Evolutionary conservation across 2,329 filamentous ascomycete genomes (phyloP), one percentile per base, ranked within the genome.

Genomic region (Purpureocillium takamizusanense): DNA sequence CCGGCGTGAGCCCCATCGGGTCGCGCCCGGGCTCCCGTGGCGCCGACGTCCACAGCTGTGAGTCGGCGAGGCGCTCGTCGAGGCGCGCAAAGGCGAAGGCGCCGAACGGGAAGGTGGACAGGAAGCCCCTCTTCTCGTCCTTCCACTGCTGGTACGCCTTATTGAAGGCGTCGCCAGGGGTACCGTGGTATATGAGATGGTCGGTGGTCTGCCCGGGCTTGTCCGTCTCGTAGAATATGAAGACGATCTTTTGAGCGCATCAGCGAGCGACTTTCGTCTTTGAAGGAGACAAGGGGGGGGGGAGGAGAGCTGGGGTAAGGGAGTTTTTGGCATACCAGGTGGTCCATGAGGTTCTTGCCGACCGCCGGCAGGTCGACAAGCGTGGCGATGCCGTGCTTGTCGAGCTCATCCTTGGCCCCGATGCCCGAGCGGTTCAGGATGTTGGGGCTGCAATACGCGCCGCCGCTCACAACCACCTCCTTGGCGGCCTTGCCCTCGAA

Each of bases 51-150:
- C 78, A 82, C 7, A 76, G 47, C 3, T 66, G 60, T 1, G 70
- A 69, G 46, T 76, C 62, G 33, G 65, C 58, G 1, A 82, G 65
- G 7, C 76, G 71, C 8, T 77, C 67, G 42, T 80, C 75, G 0
- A 82, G 61, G n/a, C 78, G 68, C 6, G 76, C 71, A 46, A 69
- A 83, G 10, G 69, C 76, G 37, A 81, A 80, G 10, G 67, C 65
- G 31, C 78, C 78, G 37, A 81, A 82, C 9, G 77, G 77, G 47
- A 81, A 80, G 0, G 66, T 70, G 1, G 77, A 74, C 1, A 81
- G 59, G 27, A 76, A 63, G 1, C 78, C 78, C 2, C 64, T 62
- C 48, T 77, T 77, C 36, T 72, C 66, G 23, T 76, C 67, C 51
- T 75, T 69, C 68, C 74, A 82, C 35, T 72, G 62, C 11, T 63